phyloP scores from a whole-genome alignment of 2,329 filamentous ascomycete species.

The Exophiala phaeomuriformis region DNA sequence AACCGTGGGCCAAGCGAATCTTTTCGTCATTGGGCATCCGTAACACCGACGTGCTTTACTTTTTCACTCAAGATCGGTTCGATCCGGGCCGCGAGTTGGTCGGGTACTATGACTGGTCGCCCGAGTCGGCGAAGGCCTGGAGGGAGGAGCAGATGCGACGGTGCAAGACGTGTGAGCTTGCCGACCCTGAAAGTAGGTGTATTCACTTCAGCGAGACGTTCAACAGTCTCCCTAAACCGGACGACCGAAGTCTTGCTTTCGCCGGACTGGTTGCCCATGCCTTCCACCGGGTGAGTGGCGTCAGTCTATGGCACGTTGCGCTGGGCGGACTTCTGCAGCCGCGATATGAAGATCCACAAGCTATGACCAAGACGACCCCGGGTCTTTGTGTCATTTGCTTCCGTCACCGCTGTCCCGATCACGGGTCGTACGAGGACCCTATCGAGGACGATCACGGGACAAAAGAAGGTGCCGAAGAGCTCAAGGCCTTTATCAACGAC shows the following conservation, averaged over 20 bases:
- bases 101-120: background rate
- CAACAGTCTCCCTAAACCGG: slow-evolving; percentile 8
- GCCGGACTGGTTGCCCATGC: slow-evolving; percentile 14
- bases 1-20: slow-evolving; percentile 13
- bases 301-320: slow-evolving; percentile 26
- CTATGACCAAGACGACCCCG: background rate
- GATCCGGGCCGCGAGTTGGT: slow-evolving; percentile 3
- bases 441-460: slow-evolving; percentile 7
- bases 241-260: slow-evolving; percentile 14
- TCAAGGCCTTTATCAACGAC: slow-evolving; percentile 24
- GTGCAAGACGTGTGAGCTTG: slow-evolving; percentile 16
- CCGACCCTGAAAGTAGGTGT: slow-evolving; percentile 3
- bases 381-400: slow-evolving; percentile 25
- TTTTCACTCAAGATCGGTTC: slow-evolving; percentile 6
- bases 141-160: slow-evolving; percentile 3
- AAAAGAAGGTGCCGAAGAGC: slow-evolving; percentile 8
- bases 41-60: slow-evolving; percentile 13
- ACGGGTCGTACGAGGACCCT: slow-evolving; percentile 24
- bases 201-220: slow-evolving; percentile 7
- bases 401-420: slow-evolving; percentile 25
- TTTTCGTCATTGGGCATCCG: slow-evolving; percentile 6
- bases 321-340: slow-evolving; percentile 10
- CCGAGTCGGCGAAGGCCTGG: background rate
- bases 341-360: slow-evolving; percentile 3
- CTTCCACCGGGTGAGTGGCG: slow-evolving; percentile 13